Conservation (phyloP, 306 rosid species). For the Cicer cuneatum region DNA sequence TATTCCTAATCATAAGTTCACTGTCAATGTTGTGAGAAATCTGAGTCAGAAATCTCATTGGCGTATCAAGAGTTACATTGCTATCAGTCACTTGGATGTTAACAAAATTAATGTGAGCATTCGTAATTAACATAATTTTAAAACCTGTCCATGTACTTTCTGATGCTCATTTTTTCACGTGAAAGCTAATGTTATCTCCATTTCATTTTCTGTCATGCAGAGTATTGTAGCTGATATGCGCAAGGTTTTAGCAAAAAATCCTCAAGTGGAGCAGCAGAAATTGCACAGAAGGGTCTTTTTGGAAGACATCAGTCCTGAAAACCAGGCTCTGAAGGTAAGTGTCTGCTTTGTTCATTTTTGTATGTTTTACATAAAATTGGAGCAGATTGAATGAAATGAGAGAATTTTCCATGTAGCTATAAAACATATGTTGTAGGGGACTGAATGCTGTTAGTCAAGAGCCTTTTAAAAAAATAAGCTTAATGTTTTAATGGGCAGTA, state of each 20-base stretch:
- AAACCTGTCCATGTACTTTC: constrained; percentile 38
- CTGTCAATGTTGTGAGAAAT: constrained; percentile 94
- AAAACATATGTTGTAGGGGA: background rate
- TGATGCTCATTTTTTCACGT: constrained; percentile 32
- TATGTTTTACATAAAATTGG: background rate
- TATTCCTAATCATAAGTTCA: constrained; percentile 96
- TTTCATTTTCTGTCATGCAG: constrained; percentile 52
- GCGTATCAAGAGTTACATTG: constrained; percentile 92
- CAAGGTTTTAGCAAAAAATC: constrained; percentile 92
- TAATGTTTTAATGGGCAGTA: background rate
- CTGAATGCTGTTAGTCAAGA: constrained; percentile 1
- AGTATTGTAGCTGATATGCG: constrained; percentile 97
- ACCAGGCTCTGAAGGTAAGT: constrained; percentile 84
- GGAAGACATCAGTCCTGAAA: constrained; percentile 77
- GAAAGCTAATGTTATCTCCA: constrained; percentile 31
- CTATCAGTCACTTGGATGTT: constrained; percentile 94
- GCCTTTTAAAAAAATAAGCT: constrained; percentile 5
- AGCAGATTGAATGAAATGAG: background rate
- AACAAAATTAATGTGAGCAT: constrained; percentile 89
- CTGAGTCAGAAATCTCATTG: constrained; percentile 97
- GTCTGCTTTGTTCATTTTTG: constrained; percentile 36
- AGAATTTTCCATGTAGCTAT: background rate
- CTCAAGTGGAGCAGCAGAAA: constrained; percentile 98
- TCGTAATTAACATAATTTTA: constrained; percentile 39
- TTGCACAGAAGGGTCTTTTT: constrained; percentile 96